These are phyloP conservation scores for Neurospora sp. DNA, from an alignment of 2,329 filamentous ascomycete genomes.

Conservation along the genomic window DNA sequence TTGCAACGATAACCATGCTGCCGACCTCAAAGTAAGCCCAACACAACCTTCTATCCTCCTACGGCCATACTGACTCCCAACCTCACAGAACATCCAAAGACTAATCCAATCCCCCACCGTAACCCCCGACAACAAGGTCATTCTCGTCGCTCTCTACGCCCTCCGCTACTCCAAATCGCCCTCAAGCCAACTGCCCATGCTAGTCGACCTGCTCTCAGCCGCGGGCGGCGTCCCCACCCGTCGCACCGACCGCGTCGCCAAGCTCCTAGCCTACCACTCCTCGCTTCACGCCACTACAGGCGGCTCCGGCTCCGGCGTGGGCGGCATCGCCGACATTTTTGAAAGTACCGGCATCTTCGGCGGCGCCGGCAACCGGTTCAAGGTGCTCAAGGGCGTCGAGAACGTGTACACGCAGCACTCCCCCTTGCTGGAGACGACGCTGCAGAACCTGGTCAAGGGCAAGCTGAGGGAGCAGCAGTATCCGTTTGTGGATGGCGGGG, in stretches of 20 bases:
- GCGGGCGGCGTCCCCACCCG: conserved; percentile 71
- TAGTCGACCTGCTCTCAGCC: conserved; percentile 77
- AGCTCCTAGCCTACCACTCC: conserved; percentile 74
- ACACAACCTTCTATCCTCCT: neutral
- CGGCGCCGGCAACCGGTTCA: conserved; percentile 77
- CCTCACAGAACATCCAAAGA: conserved; percentile 62
- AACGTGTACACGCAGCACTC: conserved; percentile 99
- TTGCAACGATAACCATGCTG: conserved; percentile 89
- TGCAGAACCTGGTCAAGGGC: conserved; percentile 91
- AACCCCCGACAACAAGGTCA: conserved; percentile 72
- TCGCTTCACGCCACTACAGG: conserved; percentile 66
- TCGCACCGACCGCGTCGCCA: conserved; percentile 68
- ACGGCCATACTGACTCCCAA: neutral
- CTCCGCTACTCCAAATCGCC: conserved; percentile 83
- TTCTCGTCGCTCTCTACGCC: conserved; percentile 87
- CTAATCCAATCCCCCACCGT: conserved; percentile 75
- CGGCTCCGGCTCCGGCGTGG: conserved; percentile 59
- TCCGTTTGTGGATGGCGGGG: conserved; percentile 84
- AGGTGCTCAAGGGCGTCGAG: conserved; percentile 92
- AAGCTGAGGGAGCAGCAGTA: conserved; percentile 78
- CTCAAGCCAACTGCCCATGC: conserved; percentile 70
- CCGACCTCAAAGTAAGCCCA: conserved; percentile 67
- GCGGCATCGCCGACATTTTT: conserved; percentile 83
- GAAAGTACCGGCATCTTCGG: conserved; percentile 87
- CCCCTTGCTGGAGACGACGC: conserved; percentile 71